These are phyloP conservation scores for Beverwykella pulmonaria DNA, from an alignment of 495 filamentous ascomycete species.

Conservation along the genomic window DNA sequence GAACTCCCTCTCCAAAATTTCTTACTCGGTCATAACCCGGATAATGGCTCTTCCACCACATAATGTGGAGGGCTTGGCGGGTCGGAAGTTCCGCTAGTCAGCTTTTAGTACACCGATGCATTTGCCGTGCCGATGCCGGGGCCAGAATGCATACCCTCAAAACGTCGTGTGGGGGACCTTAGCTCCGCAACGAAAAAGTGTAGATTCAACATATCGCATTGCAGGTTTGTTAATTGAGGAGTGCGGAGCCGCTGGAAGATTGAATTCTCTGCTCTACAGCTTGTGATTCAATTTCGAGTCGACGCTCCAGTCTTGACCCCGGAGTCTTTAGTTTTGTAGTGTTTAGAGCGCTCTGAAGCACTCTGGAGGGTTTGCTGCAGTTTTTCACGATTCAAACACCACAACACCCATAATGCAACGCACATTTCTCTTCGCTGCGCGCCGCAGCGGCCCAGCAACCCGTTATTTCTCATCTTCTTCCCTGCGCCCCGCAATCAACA, in stretches of 20 bases:
- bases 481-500: slow-evolving; percentile 28
- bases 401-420: slow-evolving; percentile 26
- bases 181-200: slow-evolving; percentile 25
- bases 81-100: slow-evolving; percentile 23
- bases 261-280: not conserved
- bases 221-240: slow-evolving; percentile 9
- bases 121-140: slow-evolving; percentile 1
- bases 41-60: slow-evolving; percentile 10
- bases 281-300: not conserved
- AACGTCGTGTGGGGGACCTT: slow-evolving; percentile 27
- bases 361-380: not conserved
- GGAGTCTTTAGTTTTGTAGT: not conserved
- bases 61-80: slow-evolving; percentile 11
- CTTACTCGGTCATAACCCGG: not conserved
- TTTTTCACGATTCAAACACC: not conserved
- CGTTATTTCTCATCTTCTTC: slow-evolving; percentile 30
- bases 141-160: slow-evolving; percentile 15
- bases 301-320: not conserved
- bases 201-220: not conserved
- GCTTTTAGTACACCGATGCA: no score
- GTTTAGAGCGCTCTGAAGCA: not conserved
- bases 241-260: slow-evolving; percentile 28
- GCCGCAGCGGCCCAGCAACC: slow-evolving; percentile 18
- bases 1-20: not conserved
- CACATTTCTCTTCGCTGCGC: slow-evolving; percentile 30